A percentile compares a stretch with the other conserved stretches of the same genome.
Evolutionary conservation across 2,329 filamentous ascomycete genomes (phyloP).

Genomic region (Fusarium palustre): DNA sequence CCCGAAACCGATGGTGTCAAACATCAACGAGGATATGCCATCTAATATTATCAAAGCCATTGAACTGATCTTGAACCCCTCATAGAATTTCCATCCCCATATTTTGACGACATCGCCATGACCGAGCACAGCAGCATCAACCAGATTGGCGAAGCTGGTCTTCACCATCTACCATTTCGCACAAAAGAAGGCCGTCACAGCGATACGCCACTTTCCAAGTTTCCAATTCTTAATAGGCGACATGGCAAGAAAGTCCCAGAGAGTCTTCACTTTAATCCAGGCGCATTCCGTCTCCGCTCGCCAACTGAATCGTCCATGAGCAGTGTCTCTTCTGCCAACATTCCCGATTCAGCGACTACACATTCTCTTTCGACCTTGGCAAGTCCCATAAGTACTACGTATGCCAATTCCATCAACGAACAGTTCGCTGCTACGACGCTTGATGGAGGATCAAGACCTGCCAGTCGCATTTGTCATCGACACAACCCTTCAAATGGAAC

Average conservation of each 20-base stretch:
- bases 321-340: conserved; percentile 53
- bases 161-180: conserved; percentile 47
- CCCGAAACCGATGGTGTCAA: conserved; percentile 1
- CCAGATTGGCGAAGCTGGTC: conserved; percentile 38
- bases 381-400: conserved; percentile 53
- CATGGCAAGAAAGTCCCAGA: conserved; percentile 47
- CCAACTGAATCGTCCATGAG: conserved; percentile 55
- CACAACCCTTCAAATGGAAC: conserved; percentile 52
- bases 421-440: conserved; percentile 47
- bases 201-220: conserved; percentile 30
- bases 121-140: conserved; percentile 23
- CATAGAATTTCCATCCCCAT: conserved; percentile 11
- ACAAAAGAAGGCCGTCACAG: conserved; percentile 35
- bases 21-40: not conserved
- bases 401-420: conserved; percentile 52
- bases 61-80: not conserved
- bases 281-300: conserved; percentile 50
- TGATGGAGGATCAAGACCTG: conserved; percentile 40
- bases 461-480: conserved; percentile 50
- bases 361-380: conserved; percentile 53
- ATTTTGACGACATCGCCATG: conserved; percentile 25
- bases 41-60: not conserved
- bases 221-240: conserved; percentile 25
- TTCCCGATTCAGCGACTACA: conserved; percentile 55
- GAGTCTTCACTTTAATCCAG: conserved; percentile 47